Evolutionary conservation across 2,329 filamentous ascomycete genomes (phyloP), one percentile per base, ranked within the genome.

Genomic region (Alternaria hordeiaustralica): DNA sequence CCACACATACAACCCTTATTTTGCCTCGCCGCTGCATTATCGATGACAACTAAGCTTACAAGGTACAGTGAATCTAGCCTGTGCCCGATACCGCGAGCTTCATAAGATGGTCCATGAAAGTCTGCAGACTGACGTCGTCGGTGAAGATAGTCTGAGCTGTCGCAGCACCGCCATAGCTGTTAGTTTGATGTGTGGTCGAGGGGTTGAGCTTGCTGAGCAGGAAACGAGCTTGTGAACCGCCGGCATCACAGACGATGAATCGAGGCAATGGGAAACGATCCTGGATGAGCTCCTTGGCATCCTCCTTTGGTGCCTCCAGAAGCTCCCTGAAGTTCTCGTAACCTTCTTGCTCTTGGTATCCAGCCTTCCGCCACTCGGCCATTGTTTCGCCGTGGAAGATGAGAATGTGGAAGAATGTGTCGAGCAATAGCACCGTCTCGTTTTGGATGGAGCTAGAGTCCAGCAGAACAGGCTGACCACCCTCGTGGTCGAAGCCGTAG

Each of bases 101-200:
- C 96, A 99, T 99, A 79, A 99, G 85, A 83, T 98, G 94, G 76
- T 99, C 96, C 96, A 99, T 99, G 79, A 99, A 99, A 2, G 95
- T 98, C 82, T 98, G 95, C 78, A 99, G 84, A 58, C 94, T 97
- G 58, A 99, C 96, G 80, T 99, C 96, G 76, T 99, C 96, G 1
- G 96, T 99, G 83, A 99, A 99, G 74, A 99, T 99, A 6, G 96
- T 99, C 82, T 99, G 96, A 9, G 95, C 94, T 50, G 92, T 94
- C 28, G 92, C 89, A 53, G 95, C 92, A 65, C 94, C 94, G 60
- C 96, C 96, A 76, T 97, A 98, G 12, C 92, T 92, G 57, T 93
- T 93, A 0, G 92, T 94, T 0, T 96, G 97, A 80, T 99, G 96
- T 13, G 96, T 99, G 5, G 96, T 99, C 2, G 93, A 97, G 1